Base-by-base conservation (phyloP, 1,284 basidiomycete species). In the Pseudozyma sp. region DNA sequence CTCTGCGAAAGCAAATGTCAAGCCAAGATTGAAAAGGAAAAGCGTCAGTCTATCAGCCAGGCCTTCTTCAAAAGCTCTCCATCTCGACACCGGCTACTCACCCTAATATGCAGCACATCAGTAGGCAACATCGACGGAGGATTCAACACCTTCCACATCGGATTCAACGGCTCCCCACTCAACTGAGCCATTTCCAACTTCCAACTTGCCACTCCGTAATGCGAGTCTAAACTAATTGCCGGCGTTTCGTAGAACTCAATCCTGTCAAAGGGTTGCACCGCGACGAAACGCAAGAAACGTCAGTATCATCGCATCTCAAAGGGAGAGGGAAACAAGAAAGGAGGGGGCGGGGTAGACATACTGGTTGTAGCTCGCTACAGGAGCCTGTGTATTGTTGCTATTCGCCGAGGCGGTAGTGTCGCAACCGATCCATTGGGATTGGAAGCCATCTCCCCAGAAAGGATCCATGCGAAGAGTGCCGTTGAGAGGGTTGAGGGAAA, bases 71-170 rank as follows among this genome's bases (percentile, higher is more conserved):
- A 16, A 35, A 6, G 43, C 21, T 39, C n/a, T 10, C n/a, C 35
- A 19, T 8, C 4, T 16, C n/a, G 7, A 16, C 12, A 18, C 1
- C 18, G 19, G 43, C 43, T 44, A 56, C 61, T 52, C 48, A 59
- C 62, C 61, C 52, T 70, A 54, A 75, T 56, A 44, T 77, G 68
- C 18, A 80, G 56, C 38, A 73, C 65, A 35, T 77, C 68, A 18
- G 74, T 80, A 9, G 78, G 78, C 35, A 80, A 51, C 78, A 80
- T 80, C 31, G 61, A 45, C 12, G 78, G 77, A 34, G 77, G 77
- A 52, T 79, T 71, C 62, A 77, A 69, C 36, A 64, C 49, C 63
- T 79, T 74, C 67, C 72, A 80, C 60, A 70, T 56, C 5, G 53
- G 58, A 36, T 61, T 68, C 21, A 68, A 47, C n/a, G 34, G 40